Conservation (phyloP, 306 rosid species). For the Cicer chorassanicum region DNA sequence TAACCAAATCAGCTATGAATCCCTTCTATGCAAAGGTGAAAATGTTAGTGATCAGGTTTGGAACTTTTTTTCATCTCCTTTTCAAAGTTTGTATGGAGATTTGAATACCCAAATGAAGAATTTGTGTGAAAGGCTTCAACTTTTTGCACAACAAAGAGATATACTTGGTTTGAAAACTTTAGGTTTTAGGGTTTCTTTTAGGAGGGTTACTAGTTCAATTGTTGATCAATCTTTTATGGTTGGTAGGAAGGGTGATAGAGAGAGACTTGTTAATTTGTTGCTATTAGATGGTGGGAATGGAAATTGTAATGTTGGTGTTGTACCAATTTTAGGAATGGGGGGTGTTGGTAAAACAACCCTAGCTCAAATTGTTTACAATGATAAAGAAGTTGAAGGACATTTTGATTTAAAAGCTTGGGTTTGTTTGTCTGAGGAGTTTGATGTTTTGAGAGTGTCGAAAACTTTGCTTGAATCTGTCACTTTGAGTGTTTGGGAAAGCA, state of each 20-base stretch:
- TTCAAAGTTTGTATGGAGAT: constrained; percentile 43
- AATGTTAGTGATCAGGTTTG: constrained; percentile 40
- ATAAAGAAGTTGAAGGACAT: not conserved
- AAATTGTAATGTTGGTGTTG: constrained; percentile 1
- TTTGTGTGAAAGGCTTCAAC: constrained; percentile 35
- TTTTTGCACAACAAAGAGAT: constrained; percentile 45
- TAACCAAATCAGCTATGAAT: not conserved
- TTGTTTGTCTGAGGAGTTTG: constrained; percentile 6
- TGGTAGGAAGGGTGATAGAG: constrained; percentile 46
- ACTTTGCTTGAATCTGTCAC: constrained; percentile 6
- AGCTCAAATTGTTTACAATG: not conserved
- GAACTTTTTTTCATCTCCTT: constrained; percentile 45
- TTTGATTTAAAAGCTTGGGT: constrained; percentile 20
- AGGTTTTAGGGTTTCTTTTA: constrained; percentile 3
- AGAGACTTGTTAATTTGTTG: not conserved
- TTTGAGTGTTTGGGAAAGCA: not conserved
- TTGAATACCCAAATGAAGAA: constrained; percentile 43
- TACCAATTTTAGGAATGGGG: constrained; percentile 28
- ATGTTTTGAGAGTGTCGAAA: constrained; percentile 1
- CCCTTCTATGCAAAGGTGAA: not conserved
- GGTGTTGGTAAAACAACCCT: constrained; percentile 26
- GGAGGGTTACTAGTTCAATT: constrained; percentile 22
- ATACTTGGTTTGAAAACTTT: constrained; percentile 46
- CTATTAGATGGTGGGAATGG: not conserved
- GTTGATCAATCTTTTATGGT: constrained; percentile 27